Evolutionary conservation across 2,329 filamentous ascomycete genomes (phyloP).

Genomic region (Pestalotiopsis sp.): DNA sequence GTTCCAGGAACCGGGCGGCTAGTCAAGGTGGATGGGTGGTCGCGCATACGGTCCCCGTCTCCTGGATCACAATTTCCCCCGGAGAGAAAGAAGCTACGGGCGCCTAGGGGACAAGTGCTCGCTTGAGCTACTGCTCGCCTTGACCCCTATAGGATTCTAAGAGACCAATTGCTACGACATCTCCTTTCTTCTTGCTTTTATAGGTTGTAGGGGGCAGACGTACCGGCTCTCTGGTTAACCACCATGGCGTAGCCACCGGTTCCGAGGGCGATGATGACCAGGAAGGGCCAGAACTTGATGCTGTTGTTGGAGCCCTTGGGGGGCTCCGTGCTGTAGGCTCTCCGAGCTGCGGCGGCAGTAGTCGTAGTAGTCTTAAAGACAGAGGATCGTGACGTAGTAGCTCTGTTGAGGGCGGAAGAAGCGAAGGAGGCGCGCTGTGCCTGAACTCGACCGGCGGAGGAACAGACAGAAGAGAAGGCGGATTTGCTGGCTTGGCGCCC

Average conservation of each 20-base stretch:
- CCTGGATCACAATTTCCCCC: neutral
- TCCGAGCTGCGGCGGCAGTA: conserved; percentile 9
- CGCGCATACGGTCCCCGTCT: neutral
- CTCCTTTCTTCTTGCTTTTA: neutral
- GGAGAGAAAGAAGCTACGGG: neutral
- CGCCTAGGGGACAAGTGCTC: neutral
- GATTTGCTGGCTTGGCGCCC: conserved; percentile 18
- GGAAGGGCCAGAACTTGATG: conserved; percentile 63
- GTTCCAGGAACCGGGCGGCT: neutral
- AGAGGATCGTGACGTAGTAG: neutral
- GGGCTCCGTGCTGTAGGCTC: conserved; percentile 45
- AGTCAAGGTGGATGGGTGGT: neutral
- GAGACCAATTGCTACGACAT: neutral
- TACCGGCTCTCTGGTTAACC: conserved; percentile 52
- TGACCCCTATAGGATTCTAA: neutral
- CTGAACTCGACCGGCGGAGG: neutral
- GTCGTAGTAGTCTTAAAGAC: neutral
- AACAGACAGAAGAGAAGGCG: conserved; percentile 12
- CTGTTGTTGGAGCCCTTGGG: conserved; percentile 33
- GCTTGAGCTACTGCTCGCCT: neutral
- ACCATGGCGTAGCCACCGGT: conserved; percentile 52
- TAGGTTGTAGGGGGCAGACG: conserved; percentile 21
- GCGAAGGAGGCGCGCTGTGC: neutral
- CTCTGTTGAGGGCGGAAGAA: conserved; percentile 5
- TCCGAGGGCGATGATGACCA: conserved; percentile 49